A percentile compares a stretch with the other conserved stretches of the same genome.
Conservation (phyloP, 192 early-diverging fungal species). For the Coemansia sp. region DNA sequence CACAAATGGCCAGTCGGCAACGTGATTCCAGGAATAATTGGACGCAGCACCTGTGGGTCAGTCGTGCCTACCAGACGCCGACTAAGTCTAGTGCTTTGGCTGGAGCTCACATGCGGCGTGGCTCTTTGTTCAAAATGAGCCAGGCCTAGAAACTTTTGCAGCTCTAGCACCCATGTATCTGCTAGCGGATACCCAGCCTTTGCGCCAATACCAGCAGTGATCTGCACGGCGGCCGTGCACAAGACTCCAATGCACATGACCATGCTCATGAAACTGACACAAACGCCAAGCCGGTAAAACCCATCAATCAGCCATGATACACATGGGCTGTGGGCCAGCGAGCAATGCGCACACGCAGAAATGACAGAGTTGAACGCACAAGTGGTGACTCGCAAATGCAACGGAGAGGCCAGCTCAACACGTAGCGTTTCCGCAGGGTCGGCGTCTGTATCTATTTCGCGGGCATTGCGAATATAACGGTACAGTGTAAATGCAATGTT, state of each 20-base stretch:
- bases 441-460: not conserved
- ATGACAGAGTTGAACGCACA: slow-evolving; percentile 8
- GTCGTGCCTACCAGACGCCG: not conserved
- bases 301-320: slow-evolving; percentile 6
- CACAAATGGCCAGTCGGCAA: slow-evolving; percentile 34
- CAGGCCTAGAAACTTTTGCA: not conserved
- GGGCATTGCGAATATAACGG: not conserved
- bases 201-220: slow-evolving; percentile 8
- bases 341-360: not conserved
- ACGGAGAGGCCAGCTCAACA: slow-evolving; percentile 33
- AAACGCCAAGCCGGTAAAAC: slow-evolving; percentile 18
- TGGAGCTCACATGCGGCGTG: not conserved
- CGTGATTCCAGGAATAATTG: slow-evolving; percentile 46
- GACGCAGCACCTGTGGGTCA: slow-evolving; percentile 14
- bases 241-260: slow-evolving; percentile 15
- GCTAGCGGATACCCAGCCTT: not conserved
- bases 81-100: not conserved
- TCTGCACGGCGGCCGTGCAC: slow-evolving; percentile 22
- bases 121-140: not conserved
- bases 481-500: slow-evolving; percentile 12
- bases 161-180: not conserved
- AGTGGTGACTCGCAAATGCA: slow-evolving; percentile 36
- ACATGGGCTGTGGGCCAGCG: not conserved
- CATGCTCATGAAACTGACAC: slow-evolving; percentile 21
- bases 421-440: not conserved